Evolutionary conservation across 805 yeast genomes (phyloP).

Genomic region (Scheffersomyces spartinae): DNA sequence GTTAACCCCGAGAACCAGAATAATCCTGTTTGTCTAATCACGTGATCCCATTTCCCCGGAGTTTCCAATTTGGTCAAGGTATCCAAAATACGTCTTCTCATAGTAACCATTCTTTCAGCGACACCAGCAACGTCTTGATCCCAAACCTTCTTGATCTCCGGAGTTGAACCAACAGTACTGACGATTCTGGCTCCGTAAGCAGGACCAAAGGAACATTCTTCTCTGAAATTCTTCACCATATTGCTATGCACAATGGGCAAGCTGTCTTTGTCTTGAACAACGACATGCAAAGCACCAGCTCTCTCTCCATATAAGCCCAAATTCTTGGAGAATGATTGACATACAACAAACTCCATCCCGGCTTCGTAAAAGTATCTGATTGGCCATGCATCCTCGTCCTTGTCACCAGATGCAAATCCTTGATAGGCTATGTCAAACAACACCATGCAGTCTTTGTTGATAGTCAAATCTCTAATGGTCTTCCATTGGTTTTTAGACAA

Average conservation of each 20-base stretch:
- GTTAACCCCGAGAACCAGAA: constrained; percentile 35
- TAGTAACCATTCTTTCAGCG: constrained; percentile 16
- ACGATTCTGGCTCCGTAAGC: constrained; percentile 36
- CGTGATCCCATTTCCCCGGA: constrained; percentile 33
- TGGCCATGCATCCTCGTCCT: constrained; percentile 24
- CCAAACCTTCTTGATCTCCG: constrained; percentile 19
- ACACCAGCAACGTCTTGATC: constrained; percentile 20
- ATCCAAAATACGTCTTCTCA: constrained; percentile 17
- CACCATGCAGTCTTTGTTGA: constrained; percentile 14
- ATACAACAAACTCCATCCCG: constrained; percentile 15
- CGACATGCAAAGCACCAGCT: constrained; percentile 26
- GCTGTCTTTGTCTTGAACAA: constrained; percentile 4
- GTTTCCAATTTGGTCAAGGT: constrained; percentile 22
- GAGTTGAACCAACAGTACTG: constrained; percentile 14
- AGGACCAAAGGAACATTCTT: constrained; percentile 35
- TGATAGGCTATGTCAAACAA: constrained; percentile 32
- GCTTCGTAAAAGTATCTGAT: constrained; percentile 20
- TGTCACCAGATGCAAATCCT: constrained; percentile 24
- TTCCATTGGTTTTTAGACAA: constrained; percentile 25
- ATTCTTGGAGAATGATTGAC: constrained; percentile 30
- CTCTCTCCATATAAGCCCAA: constrained; percentile 31
- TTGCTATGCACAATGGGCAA: constrained; percentile 7
- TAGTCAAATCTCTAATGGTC: constrained; percentile 14
- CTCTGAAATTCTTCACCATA: constrained; percentile 22
- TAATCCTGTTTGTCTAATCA: constrained; percentile 26